Conservation (phyloP, 768 basidiomycete genomes). For the Mycena belliarum region DNA sequence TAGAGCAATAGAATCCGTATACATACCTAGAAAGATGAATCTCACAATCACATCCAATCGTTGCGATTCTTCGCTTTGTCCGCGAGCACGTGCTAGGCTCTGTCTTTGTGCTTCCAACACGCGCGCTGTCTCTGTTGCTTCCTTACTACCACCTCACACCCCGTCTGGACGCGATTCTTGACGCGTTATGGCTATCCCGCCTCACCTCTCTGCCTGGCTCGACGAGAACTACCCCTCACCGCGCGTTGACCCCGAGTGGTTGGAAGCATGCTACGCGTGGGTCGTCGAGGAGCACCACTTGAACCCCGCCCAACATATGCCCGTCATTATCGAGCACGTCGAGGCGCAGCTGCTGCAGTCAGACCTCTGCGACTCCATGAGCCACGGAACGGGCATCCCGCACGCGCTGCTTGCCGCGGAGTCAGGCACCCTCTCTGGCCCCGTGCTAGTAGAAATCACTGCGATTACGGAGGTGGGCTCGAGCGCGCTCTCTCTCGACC, state of each 20-base stretch:
- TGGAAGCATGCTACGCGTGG: slow-evolving; percentile 72
- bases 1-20: background rate
- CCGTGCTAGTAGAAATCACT: slow-evolving; percentile 74
- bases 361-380: slow-evolving; percentile 70
- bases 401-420: slow-evolving; percentile 38
- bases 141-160: background rate
- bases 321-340: slow-evolving; percentile 54
- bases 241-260: slow-evolving; percentile 71
- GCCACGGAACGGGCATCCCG: slow-evolving; percentile 69
- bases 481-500: slow-evolving; percentile 80
- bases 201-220: slow-evolving; percentile 53
- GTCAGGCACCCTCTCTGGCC: slow-evolving; percentile 37
- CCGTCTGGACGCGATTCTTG: background rate
- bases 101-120: background rate
- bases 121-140: background rate
- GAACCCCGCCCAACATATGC: slow-evolving; percentile 47
- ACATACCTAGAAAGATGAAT: no score
- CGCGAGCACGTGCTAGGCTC: slow-evolving; percentile 25
- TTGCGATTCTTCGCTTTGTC: no score
- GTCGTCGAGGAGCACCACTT: slow-evolving; percentile 48
- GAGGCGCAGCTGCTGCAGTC: slow-evolving; percentile 73
- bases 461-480: slow-evolving; percentile 82
- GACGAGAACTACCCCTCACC: slow-evolving; percentile 59
- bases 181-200: slow-evolving; percentile 31
- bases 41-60: no score